Conservation (phyloP, 768 basidiomycete species). For the Tulasnella sp. region DNA sequence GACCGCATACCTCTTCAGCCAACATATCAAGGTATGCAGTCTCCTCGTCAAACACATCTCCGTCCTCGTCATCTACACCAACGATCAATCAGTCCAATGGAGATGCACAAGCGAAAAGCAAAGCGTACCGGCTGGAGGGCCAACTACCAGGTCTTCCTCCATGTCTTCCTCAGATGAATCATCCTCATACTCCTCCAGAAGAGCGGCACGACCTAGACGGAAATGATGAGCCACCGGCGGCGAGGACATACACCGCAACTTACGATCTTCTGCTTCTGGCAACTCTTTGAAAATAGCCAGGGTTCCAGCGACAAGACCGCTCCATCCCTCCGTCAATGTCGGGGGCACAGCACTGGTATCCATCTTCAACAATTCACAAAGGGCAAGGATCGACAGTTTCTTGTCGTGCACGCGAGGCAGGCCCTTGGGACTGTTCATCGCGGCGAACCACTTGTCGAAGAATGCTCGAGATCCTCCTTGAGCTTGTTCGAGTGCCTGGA, state of each 20-base stretch:
- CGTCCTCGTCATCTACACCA: slow-evolving; percentile 42
- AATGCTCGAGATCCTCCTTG: slow-evolving; percentile 65
- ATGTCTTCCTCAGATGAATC: slow-evolving; percentile 48
- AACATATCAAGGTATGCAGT: slow-evolving; percentile 84
- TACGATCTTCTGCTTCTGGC: slow-evolving; percentile 71
- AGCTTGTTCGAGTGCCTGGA: slow-evolving; percentile 66
- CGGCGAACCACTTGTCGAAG: slow-evolving; percentile 80
- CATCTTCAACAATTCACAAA: slow-evolving; percentile 74
- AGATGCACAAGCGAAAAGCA: background rate
- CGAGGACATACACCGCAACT: slow-evolving; percentile 28
- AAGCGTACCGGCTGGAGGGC: background rate
- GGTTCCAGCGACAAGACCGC: slow-evolving; percentile 63
- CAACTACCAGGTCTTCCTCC: slow-evolving; percentile 47
- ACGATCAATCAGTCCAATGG: background rate
- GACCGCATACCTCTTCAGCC: slow-evolving; percentile 63
- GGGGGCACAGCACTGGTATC: slow-evolving; percentile 54
- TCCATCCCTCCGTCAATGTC: slow-evolving; percentile 65
- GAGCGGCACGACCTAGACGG: slow-evolving; percentile 33
- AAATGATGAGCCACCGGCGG: background rate
- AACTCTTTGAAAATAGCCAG: slow-evolving; percentile 73
- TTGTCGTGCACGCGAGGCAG: slow-evolving; percentile 89
- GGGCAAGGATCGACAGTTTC: slow-evolving; percentile 70
- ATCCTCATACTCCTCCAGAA: slow-evolving; percentile 45
- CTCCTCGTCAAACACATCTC: slow-evolving; percentile 85
- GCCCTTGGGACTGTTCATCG: slow-evolving; percentile 51